A percentile compares a stretch with the other conserved stretches of the same genome.
phyloP scores from a whole-genome alignment of 495 filamentous ascomycete genomes.

The Talaromyces stipitatus region DNA sequence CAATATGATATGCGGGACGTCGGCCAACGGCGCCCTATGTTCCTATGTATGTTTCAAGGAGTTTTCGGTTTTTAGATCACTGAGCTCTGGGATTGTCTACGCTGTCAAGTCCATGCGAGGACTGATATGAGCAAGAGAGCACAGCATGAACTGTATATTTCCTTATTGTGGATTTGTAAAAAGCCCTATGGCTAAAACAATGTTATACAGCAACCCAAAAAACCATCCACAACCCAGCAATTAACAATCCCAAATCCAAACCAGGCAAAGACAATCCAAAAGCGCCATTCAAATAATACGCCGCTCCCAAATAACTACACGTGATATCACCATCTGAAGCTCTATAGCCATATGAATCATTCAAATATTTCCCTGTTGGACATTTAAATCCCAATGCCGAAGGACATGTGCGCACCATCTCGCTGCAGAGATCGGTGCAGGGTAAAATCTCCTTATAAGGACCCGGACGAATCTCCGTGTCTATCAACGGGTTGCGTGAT shows the following conservation, averaged over 20 bases:
- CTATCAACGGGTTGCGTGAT: constrained; percentile 66
- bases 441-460: constrained; percentile 93
- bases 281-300: constrained; percentile 33
- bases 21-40: too few relatives aligned
- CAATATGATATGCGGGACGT: neutral
- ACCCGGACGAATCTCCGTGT: constrained; percentile 62
- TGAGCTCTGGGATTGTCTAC: too few relatives aligned
- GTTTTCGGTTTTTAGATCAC: too few relatives aligned
- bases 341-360: constrained; percentile 57
- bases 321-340: constrained; percentile 38
- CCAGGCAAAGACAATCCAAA: neutral
- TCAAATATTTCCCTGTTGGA: constrained; percentile 53
- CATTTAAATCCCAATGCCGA: constrained; percentile 70
- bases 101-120: too few relatives aligned
- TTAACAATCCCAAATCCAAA: neutral
- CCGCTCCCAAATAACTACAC: constrained; percentile 53
- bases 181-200: too few relatives aligned
- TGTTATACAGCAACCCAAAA: neutral
- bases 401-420: constrained; percentile 77
- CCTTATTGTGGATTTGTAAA: too few relatives aligned
- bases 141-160: too few relatives aligned
- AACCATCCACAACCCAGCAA: constrained; percentile 2
- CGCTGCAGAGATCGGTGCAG: constrained; percentile 76
- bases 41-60: neutral
- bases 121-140: too few relatives aligned